These are phyloP conservation scores for Phialocephala sp. DNA, from an alignment of 2,329 filamentous ascomycete genomes.

Conservation along the genomic window DNA sequence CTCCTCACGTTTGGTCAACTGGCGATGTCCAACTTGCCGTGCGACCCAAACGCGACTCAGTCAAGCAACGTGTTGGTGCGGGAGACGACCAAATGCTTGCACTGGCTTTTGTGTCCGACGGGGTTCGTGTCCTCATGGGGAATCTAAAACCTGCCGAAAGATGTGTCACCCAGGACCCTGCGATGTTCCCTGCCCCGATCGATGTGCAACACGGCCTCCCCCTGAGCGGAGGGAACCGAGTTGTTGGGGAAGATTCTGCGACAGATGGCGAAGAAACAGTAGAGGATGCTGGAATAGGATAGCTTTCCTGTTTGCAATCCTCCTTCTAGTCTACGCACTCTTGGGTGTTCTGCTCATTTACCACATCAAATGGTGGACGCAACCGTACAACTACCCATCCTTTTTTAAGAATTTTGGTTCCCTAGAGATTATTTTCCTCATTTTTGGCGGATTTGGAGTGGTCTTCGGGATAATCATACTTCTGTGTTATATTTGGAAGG, in stretches of 20 bases:
- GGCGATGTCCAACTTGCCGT: not conserved
- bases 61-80: not conserved
- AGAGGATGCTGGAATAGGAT: not conserved
- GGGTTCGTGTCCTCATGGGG: constrained; percentile 23
- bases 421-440: not conserved
- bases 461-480: no score
- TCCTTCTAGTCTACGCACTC: not conserved
- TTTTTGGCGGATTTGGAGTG: not conserved
- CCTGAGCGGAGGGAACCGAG: constrained; percentile 4
- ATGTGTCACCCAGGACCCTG: constrained; percentile 35
- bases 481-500: not conserved
- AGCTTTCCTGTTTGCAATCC: no score
- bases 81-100: constrained; percentile 23
- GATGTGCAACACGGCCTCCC: not conserved
- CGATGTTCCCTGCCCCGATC: constrained; percentile 14
- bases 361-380: constrained; percentile 18
- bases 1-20: not conserved
- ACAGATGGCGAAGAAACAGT: not conserved
- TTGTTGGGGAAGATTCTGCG: constrained; percentile 18
- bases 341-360: not conserved
- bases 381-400: constrained; percentile 23
- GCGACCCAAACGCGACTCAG: not conserved
- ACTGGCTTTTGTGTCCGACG: constrained; percentile 16
- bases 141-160: constrained; percentile 13
- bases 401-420: not conserved